Evolutionary conservation across 495 filamentous ascomycete genomes (phyloP), one percentile per base, ranked within the genome.

Genomic region (Neurospora pannonica): DNA sequence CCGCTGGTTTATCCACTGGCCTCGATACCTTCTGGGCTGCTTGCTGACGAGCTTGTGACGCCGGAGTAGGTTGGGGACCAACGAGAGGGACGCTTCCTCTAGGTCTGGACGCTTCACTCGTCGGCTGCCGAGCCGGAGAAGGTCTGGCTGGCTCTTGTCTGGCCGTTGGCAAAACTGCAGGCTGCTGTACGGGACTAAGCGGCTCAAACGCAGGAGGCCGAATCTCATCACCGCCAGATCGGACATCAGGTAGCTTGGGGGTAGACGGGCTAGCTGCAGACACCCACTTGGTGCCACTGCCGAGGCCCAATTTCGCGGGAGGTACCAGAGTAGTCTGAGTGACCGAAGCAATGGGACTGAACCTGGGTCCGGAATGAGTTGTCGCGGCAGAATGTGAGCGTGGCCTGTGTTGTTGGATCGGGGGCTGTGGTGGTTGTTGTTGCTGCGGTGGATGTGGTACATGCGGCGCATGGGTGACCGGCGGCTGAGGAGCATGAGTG

Each of bases 251-350:
- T 15, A 71, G 70, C 38, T 72, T 77, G 0, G 87, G 87, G 24
- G 86, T 88, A 21, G 86, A 85, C 5, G 85, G 83, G 0, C 84
- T 86, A 19, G 84, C 77, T 1, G 74, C 80, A 28, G 82, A 79
- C 6, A 78, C 82, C 87, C 87, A 88, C 76, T 83, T 85, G 2
- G 87, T 89, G 17, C 82, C 84, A 70, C 80, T 83, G 2, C 85
- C 86, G 15, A 78, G 72, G 4, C 71, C 34, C 28, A 79, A 34
- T 42, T 75, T 78, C 3, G 46, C 21, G 1, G 72, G 71, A 40
- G 77, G 31, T 9, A 15, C 37, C 31, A 73, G 54, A 3, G 71
- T 46, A 15, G 79, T 78, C 43, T 78, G 77, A 9, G 78, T 76
- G 10, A 74, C 70, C n/a, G 76, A 70, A 60, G 72, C 17, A 3